phyloP scores from a whole-genome alignment of 495 filamentous ascomycete genomes.

The Xylaria castorea region DNA sequence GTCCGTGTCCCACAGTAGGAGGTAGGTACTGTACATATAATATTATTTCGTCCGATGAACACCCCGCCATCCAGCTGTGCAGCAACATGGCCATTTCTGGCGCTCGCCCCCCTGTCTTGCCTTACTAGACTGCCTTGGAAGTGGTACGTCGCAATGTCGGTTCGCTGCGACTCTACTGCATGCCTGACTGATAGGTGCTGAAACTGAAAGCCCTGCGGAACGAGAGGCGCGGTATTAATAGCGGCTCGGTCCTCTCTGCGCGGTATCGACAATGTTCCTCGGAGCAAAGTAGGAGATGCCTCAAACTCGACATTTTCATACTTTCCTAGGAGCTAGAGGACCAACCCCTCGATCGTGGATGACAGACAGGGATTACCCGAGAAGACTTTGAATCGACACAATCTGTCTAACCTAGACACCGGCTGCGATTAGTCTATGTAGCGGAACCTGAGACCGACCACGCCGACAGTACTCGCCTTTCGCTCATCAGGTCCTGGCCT shows the following conservation, averaged over 20 bases:
- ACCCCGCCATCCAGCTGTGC: conserved; percentile 16
- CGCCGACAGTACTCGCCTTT: background rate
- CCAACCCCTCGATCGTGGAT: conserved; percentile 1
- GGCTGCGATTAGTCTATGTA: background rate
- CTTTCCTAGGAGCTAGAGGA: background rate
- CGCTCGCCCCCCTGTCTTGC: conserved; percentile 15
- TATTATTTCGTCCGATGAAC: conserved; percentile 15
- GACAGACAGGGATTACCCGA: conserved; percentile 2
- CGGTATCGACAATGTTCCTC: background rate
- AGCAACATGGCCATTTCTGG: conserved; percentile 6
- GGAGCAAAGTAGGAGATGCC: conserved; percentile 1
- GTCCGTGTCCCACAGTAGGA: background rate
- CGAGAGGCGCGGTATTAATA: conserved; percentile 23
- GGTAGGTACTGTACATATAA: background rate
- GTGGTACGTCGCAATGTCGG: conserved; percentile 1
- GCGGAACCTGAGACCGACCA: background rate
- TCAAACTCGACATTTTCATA: background rate
- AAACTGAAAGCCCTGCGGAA: conserved; percentile 15
- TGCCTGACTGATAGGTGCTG: conserved; percentile 13
- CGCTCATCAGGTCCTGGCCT: background rate
- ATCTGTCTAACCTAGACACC: background rate
- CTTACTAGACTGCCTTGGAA: conserved; percentile 25
- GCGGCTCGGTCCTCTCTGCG: conserved; percentile 17
- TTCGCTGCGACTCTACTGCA: conserved; percentile 26
- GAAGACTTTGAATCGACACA: background rate